A percentile compares a stretch with the other conserved stretches of the same genome.
Conservation (phyloP, 306 rosid genomes). For the Trifolium fragiferum region DNA sequence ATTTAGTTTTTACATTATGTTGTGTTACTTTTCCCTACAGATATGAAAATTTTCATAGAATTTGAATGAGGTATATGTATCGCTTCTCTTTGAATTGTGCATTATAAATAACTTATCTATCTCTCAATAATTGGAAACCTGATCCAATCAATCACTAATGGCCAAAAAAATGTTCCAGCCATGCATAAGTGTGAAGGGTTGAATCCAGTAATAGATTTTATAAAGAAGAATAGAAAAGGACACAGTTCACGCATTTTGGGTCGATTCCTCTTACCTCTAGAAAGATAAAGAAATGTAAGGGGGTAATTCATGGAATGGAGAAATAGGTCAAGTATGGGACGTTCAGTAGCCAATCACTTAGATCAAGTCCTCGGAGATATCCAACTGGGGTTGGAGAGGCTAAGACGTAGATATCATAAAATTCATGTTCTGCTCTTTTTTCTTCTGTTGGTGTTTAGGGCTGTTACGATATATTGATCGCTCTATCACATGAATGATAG, state of each 20-base stretch:
- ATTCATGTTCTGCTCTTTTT: no score
- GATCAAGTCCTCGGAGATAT: neutral
- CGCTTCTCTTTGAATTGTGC: neutral
- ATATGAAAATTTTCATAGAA: slow-evolving; percentile 4
- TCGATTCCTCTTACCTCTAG: neutral
- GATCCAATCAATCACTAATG: no score
- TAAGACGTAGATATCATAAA: no score
- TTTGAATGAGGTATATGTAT: slow-evolving; percentile 26
- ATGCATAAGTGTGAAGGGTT: neutral
- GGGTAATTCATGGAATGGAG: neutral
- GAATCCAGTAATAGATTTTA: neutral
- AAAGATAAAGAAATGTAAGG: neutral
- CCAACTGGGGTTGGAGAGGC: neutral
- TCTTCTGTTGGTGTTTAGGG: no score
- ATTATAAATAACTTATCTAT: neutral
- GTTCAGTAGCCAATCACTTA: neutral
- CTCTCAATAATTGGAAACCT: no score
- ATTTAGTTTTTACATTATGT: slow-evolving; percentile 25
- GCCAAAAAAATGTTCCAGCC: neutral
- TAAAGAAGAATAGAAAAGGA: neutral
- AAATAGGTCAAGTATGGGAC: neutral
- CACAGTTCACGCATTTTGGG: neutral
- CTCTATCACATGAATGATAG: no score
- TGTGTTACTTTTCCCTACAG: neutral
- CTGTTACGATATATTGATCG: no score